A percentile compares a stretch with the other conserved stretches of the same genome.
Evolutionary conservation across 2,329 filamentous ascomycete genomes (phyloP).

Genomic region (Penicillium sp.): DNA sequence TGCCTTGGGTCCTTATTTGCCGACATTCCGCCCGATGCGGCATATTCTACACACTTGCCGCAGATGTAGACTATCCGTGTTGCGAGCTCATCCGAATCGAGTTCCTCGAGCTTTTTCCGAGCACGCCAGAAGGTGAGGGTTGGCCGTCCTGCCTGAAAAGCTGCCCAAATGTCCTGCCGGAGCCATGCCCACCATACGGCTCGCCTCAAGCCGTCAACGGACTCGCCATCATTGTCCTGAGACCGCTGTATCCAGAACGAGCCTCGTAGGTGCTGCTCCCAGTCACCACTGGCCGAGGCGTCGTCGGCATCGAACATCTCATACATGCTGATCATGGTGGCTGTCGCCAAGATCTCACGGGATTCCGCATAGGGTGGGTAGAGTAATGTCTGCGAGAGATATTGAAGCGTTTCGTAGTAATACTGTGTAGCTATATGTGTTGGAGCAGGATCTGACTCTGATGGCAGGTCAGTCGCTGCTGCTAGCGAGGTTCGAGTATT

Average conservation of each 20-base stretch:
- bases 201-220: slow-evolving; percentile 52
- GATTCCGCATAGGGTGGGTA: slow-evolving; percentile 56
- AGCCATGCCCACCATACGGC: slow-evolving; percentile 67
- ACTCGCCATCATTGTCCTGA: slow-evolving; percentile 60
- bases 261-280: slow-evolving; percentile 62
- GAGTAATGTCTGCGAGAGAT: slow-evolving; percentile 58
- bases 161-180: slow-evolving; percentile 64
- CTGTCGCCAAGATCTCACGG: slow-evolving; percentile 58
- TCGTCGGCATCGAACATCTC: slow-evolving; percentile 59
- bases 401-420: slow-evolving; percentile 63
- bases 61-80: slow-evolving; percentile 50
- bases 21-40: slow-evolving; percentile 44
- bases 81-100: slow-evolving; percentile 56
- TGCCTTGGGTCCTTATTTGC: slow-evolving; percentile 43
- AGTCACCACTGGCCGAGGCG: slow-evolving; percentile 46
- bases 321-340: slow-evolving; percentile 61
- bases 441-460: neutral
- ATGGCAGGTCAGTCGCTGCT: neutral
- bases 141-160: slow-evolving; percentile 57
- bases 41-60: slow-evolving; percentile 58
- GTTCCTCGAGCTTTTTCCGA: slow-evolving; percentile 47
- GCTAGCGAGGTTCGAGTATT: neutral
- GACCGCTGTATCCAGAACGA: slow-evolving; percentile 65
- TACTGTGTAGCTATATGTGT: slow-evolving; percentile 44
- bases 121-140: slow-evolving; percentile 60